Base-by-base conservation (phyloP, 1,139 yeast genomes). In the Pneumocystis wakefieldiae region DNA sequence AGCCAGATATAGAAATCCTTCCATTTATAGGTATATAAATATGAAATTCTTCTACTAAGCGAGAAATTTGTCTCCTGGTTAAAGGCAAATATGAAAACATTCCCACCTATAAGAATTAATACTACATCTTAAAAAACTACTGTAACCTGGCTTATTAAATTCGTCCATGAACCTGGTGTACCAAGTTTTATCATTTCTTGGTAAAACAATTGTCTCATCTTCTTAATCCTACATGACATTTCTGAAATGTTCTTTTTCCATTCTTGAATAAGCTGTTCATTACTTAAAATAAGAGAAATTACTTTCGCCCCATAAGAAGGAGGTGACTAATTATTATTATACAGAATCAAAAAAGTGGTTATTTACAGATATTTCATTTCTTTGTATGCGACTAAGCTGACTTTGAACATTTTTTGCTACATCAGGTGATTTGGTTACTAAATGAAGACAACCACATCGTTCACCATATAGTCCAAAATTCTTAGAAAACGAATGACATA, bases 401-500 rank as follows among this genome's bases (percentile, higher is more conserved):
- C 96, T 86, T 71, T 84, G 85, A 67, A 88, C 80, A 61, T 76
- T 76, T 38, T 70, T 69, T 59, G 76, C 74, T 24, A 71, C 68
- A 17, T 69, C 69, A 19, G 71, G 63, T 61, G 70, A 68, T 60
- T 69, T 68, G 48, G 71, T 67, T 32, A 85, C 76, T 61, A 85
- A 76, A 62, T 88, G 86, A 63, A 91, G 78, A n/a, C 95, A 87
- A 14, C 97, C 97, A 61, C 90, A 90, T 75, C 97, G 84, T 78
- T 92, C 96, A 69, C 97, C 96, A 75, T 92, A 90, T 66, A 91
- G 81, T 41, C 98, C 98, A 92, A 92, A 87, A 78, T 91, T 91
- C 77, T 91, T 91, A 69, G 97, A 95, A 76, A 91, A 91, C 1
- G 96, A 89, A 77, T 89, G 96, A 74, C 95, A 87, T 66, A 88